A percentile compares a stretch with the other conserved stretches of the same genome.
Evolutionary conservation across 2,329 filamentous ascomycete genomes (phyloP).

Genomic region (Cladosporium sp.): DNA sequence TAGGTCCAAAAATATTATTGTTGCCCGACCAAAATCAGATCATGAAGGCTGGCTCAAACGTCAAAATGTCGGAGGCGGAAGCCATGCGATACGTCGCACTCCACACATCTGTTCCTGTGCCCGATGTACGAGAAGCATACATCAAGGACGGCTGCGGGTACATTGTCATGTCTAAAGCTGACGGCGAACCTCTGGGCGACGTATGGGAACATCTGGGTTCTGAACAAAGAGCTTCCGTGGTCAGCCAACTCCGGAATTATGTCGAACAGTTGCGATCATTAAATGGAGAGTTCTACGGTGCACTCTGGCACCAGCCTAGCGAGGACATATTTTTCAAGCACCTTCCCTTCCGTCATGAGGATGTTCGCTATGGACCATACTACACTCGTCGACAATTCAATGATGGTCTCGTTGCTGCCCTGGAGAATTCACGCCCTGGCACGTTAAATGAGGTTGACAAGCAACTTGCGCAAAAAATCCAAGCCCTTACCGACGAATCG

Average conservation of each 20-base stretch:
- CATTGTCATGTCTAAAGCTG: slow-evolving; percentile 10
- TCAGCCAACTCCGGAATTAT: slow-evolving; percentile 3
- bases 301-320: slow-evolving; percentile 10
- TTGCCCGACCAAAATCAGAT: slow-evolving; percentile 4
- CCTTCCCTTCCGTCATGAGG: slow-evolving; percentile 1
- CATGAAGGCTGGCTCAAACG: slow-evolving; percentile 6
- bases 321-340: slow-evolving; percentile 12
- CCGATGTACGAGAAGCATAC: slow-evolving; percentile 8
- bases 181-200: slow-evolving; percentile 2
- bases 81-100: slow-evolving; percentile 12
- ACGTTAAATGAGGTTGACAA: not conserved
- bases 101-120: slow-evolving; percentile 11
- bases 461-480: not conserved
- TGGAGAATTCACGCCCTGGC: slow-evolving; percentile 5
- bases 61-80: slow-evolving; percentile 11
- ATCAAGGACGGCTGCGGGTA: slow-evolving; percentile 2
- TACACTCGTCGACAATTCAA: slow-evolving; percentile 11
- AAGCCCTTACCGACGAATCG: not conserved
- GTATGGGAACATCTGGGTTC: not conserved
- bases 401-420: slow-evolving; percentile 7
- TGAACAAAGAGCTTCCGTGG: not conserved
- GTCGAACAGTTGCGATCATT: slow-evolving; percentile 4
- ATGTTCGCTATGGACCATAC: slow-evolving; percentile 4
- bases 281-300: slow-evolving; percentile 3
- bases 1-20: slow-evolving; percentile 4